Evolutionary conservation across 352 stramenopile genomes (phyloP).

Genomic region (Pythium utonaiense): DNA sequence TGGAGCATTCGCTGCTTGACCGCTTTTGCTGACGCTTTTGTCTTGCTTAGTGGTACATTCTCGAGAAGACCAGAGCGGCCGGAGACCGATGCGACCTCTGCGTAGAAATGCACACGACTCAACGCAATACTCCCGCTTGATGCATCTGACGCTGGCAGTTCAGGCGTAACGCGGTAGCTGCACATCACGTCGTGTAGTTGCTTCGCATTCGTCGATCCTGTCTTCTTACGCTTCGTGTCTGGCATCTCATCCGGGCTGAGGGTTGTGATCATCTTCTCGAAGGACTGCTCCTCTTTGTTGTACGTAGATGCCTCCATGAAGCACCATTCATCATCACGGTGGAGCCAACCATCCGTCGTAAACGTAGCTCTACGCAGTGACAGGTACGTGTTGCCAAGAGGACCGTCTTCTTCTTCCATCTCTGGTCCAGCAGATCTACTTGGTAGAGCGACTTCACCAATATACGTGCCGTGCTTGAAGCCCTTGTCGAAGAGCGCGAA

Average conservation of each 20-base stretch:
- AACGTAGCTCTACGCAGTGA: slow-evolving; percentile 7
- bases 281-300: background rate
- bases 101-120: slow-evolving; percentile 21
- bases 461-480: slow-evolving; percentile 17
- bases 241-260: slow-evolving; percentile 2
- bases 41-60: background rate
- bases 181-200: slow-evolving; percentile 5
- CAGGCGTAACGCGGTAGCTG: background rate
- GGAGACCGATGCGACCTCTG: background rate
- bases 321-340: slow-evolving; percentile 15
- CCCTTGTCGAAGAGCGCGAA: slow-evolving; percentile 5
- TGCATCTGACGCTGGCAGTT: background rate
- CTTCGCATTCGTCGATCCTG: background rate
- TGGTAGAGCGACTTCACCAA: background rate
- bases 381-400: background rate
- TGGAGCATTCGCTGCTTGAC: slow-evolving; percentile 10
- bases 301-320: slow-evolving; percentile 11
- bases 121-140: background rate
- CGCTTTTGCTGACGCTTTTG: background rate
- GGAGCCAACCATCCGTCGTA: background rate
- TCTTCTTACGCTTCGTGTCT: background rate
- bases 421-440: background rate
- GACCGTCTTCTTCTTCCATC: background rate
- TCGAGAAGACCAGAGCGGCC: background rate
- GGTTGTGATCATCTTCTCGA: slow-evolving; percentile 20